Conservation (phyloP, 352 stramenopile genomes). For the Pythium rishiriense region DNA sequence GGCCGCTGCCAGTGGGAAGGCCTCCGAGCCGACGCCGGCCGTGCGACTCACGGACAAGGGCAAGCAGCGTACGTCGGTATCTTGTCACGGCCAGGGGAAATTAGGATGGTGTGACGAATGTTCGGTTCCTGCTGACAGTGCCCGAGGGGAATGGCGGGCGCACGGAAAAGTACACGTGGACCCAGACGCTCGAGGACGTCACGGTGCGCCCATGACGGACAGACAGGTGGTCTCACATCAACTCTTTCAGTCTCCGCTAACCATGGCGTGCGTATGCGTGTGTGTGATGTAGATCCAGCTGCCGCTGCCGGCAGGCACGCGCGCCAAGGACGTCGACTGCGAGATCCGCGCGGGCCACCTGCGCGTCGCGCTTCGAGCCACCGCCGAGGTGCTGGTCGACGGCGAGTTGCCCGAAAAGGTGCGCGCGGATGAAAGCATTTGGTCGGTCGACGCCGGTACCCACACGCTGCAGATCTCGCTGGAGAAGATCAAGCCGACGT, state of each 20-base stretch:
- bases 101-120: too few relatives aligned
- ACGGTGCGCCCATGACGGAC: slow-evolving; percentile 58
- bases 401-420: slow-evolving; percentile 92
- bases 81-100: too few relatives aligned
- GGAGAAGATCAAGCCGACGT: slow-evolving; percentile 97
- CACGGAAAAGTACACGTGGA: slow-evolving; percentile 95
- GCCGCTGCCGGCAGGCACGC: slow-evolving; percentile 86
- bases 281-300: slow-evolving; percentile 64
- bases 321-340: slow-evolving; percentile 91
- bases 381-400: slow-evolving; percentile 49
- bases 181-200: slow-evolving; percentile 96
- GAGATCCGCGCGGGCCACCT: slow-evolving; percentile 87
- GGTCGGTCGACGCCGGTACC: slow-evolving; percentile 89
- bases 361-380: slow-evolving; percentile 75
- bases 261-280: neutral
- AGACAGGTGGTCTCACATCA: neutral
- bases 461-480: slow-evolving; percentile 86
- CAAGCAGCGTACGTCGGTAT: slow-evolving; percentile 67
- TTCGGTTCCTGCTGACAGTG: slow-evolving; percentile 35
- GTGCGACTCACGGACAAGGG: slow-evolving; percentile 50
- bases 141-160: slow-evolving; percentile 89
- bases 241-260: neutral
- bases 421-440: slow-evolving; percentile 97
- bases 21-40: slow-evolving; percentile 2
- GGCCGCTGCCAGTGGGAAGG: neutral